These are phyloP conservation scores for Acaromyces ingoldii DNA, from an alignment of 1,284 basidiomycete species.

Conservation along the genomic window DNA sequence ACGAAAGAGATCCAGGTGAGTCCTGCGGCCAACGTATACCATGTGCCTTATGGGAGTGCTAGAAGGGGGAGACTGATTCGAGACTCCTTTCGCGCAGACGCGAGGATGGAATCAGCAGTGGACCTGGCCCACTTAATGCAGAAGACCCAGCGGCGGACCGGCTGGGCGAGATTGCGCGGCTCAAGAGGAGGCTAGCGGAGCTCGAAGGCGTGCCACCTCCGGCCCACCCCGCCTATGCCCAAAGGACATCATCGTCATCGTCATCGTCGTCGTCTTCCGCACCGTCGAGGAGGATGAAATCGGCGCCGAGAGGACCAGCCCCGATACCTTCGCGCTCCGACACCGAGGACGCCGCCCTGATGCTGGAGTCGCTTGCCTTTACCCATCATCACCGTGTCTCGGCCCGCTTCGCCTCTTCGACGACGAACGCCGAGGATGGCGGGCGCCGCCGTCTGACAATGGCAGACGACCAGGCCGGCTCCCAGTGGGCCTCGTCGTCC, in stretches of 20 bases:
- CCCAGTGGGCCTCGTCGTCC: slow-evolving; percentile 3
- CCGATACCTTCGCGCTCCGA: slow-evolving; percentile 14
- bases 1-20: slow-evolving; percentile 22
- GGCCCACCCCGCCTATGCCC: not conserved
- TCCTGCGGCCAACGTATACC: not conserved
- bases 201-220: slow-evolving; percentile 13
- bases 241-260: not conserved
- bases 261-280: slow-evolving; percentile 8
- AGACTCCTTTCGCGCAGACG: too few species aligned
- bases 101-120: not conserved
- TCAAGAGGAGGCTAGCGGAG: slow-evolving; percentile 21
- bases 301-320: slow-evolving; percentile 10
- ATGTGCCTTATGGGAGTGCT: too few species aligned
- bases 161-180: slow-evolving; percentile 15
- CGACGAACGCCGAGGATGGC: too few species aligned
- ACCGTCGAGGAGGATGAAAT: too few species aligned
- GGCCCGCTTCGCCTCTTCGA: too few species aligned
- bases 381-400: slow-evolving; percentile 21
- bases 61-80: too few species aligned
- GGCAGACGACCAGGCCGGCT: slow-evolving; percentile 16
- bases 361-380: slow-evolving; percentile 24
- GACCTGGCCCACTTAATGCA: not conserved
- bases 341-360: slow-evolving; percentile 15
- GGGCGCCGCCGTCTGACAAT: slow-evolving; percentile 19
- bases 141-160: slow-evolving; percentile 1